phyloP scores from a whole-genome alignment of 257 asterid species.

The Leonotis leonurus region DNA sequence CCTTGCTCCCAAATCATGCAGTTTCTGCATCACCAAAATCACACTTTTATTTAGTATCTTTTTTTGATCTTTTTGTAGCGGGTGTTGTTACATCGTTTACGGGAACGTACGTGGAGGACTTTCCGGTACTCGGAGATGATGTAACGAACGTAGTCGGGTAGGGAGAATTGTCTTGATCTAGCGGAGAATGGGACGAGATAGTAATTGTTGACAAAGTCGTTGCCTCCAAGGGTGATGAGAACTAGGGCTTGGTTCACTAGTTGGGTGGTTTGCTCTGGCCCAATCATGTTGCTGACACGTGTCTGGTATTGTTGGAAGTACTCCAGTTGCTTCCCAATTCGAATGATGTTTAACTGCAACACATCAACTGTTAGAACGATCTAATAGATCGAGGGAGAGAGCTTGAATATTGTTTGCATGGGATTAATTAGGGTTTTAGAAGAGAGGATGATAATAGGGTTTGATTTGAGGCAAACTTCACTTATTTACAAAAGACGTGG shows the following conservation, averaged over 20 bases:
- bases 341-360: conserved; percentile 61
- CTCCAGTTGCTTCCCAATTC: conserved; percentile 50
- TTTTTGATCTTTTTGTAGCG: no score
- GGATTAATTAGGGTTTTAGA: no score
- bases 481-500: no score
- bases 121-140: conserved; percentile 70
- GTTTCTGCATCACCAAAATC: no score
- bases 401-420: no score
- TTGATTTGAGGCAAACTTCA: no score
- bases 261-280: conserved; percentile 34
- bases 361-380: no score
- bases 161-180: conserved; percentile 67
- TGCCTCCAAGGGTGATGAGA: conserved; percentile 85
- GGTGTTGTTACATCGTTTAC: no score
- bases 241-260: conserved; percentile 66
- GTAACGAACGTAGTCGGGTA: conserved; percentile 54
- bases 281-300: conserved; percentile 45
- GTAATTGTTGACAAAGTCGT: conserved; percentile 87
- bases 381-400: no score
- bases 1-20: conserved; percentile 61
- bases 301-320: conserved; percentile 63
- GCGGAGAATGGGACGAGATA: conserved; percentile 73
- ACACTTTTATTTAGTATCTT: no score
- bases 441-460: no score
- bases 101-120: conserved; percentile 30